phyloP scores from a whole-genome alignment of 257 asterid genomes.

The Nicotiana sylvestris region DNA sequence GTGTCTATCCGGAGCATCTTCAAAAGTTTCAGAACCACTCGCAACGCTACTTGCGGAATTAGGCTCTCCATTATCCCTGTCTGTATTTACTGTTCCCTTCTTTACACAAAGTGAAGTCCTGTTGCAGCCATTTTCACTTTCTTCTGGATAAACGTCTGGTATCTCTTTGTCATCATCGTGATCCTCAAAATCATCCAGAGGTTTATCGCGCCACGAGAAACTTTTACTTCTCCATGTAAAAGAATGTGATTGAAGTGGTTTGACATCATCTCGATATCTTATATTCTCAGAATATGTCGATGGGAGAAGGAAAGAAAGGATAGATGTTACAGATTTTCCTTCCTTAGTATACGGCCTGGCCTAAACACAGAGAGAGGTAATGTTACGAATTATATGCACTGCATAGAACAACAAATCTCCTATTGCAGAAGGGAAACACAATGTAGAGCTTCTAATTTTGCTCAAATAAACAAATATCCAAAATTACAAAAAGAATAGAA shows the following conservation, averaged over 20 bases:
- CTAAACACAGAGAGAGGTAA: constrained; percentile 45
- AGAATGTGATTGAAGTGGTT: constrained; percentile 44
- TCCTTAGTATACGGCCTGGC: constrained; percentile 49
- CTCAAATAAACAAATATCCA: neutral
- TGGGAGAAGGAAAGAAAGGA: constrained; percentile 56
- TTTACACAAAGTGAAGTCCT: constrained; percentile 11
- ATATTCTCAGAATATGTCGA: constrained; percentile 53
- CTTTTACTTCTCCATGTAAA: constrained; percentile 69
- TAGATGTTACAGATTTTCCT: constrained; percentile 53
- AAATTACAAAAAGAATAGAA: neutral
- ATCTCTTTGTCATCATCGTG: constrained; percentile 21
- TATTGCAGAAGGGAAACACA: neutral
- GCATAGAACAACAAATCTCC: neutral
- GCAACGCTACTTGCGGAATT: constrained; percentile 51
- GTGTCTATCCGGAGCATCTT: constrained; percentile 56
- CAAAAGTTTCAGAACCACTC: constrained; percentile 50
- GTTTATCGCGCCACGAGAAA: constrained; percentile 60
- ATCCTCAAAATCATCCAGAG: constrained; percentile 46
- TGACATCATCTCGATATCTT: constrained; percentile 32
- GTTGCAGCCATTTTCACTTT: constrained; percentile 16
- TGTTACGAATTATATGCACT: constrained; percentile 22
- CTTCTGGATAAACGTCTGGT: constrained; percentile 19
- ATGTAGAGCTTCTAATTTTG: neutral
- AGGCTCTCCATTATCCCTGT: constrained; percentile 39
- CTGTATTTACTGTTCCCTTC: constrained; percentile 15